Evolutionary conservation across 257 asterid genomes (phyloP).

Genomic region (Fraxinus excelsior): DNA sequence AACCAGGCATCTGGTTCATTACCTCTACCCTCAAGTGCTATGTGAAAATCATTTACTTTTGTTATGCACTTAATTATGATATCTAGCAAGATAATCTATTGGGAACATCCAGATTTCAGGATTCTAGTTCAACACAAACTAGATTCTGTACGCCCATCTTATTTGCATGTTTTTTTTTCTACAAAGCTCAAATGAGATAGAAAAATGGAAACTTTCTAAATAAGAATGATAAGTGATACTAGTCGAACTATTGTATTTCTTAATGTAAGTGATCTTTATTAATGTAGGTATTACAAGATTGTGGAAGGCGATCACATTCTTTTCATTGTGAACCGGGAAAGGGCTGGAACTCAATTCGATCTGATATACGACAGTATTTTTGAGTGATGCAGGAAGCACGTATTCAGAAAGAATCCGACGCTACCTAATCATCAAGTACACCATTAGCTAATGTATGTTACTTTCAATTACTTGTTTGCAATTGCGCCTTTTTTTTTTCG

Average conservation of each 20-base stretch:
- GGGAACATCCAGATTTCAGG: too few species aligned
- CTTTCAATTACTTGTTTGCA: neutral
- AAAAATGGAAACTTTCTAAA: neutral
- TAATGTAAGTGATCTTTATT: neutral
- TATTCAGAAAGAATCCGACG: conserved; percentile 59
- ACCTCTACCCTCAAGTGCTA: neutral
- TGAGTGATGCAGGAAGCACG: conserved; percentile 93
- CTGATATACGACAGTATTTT: conserved; percentile 90
- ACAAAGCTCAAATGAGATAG: neutral
- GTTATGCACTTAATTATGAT: neutral
- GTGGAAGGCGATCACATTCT: conserved; percentile 96
- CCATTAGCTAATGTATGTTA: conserved; percentile 33
- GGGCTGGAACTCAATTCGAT: conserved; percentile 92
- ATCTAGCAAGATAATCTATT: too few species aligned
- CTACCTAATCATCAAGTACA: conserved; percentile 55
- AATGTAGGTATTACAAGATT: conserved; percentile 87
- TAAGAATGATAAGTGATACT: neutral
- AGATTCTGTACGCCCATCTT: neutral
- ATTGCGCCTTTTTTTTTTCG: neutral
- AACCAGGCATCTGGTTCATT: conserved; percentile 92
- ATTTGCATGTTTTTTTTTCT: neutral
- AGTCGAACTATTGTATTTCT: neutral
- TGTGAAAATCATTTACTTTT: neutral
- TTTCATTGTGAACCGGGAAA: conserved; percentile 86
- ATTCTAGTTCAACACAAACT: neutral